Evolutionary conservation across 306 rosid species (phyloP).

Genomic region (Leucaena leucocephala): DNA sequence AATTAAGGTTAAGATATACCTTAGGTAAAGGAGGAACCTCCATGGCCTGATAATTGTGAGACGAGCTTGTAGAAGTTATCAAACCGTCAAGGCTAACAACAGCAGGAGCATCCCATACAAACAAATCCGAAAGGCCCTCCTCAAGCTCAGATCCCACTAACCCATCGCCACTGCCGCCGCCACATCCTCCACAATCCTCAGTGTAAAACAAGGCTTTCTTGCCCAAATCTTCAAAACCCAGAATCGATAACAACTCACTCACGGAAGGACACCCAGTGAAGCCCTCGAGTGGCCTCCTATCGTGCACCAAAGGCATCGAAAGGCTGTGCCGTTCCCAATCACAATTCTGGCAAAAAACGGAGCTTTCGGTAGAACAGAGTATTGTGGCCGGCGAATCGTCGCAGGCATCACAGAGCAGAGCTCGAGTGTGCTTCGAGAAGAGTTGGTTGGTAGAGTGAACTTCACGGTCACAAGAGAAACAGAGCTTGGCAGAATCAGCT

Average conservation of each 20-base stretch:
- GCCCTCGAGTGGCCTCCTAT: conserved; percentile 77
- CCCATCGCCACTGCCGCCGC: conserved; percentile 26
- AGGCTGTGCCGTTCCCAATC: conserved; percentile 70
- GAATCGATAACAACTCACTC: conserved; percentile 49
- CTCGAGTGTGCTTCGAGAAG: conserved; percentile 79
- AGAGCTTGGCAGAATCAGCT: conserved; percentile 90
- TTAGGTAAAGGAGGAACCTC: conserved; percentile 83
- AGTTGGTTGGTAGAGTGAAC: conserved; percentile 86
- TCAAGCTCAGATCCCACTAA: conserved; percentile 42
- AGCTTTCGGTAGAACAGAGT: conserved; percentile 73
- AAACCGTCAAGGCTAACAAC: conserved; percentile 70
- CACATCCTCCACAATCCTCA: conserved; percentile 27
- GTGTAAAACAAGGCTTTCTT: conserved; percentile 54
- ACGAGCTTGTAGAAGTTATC: conserved; percentile 55
- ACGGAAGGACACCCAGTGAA: conserved; percentile 74
- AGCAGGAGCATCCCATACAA: conserved; percentile 75
- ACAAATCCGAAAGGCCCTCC: conserved; percentile 46
- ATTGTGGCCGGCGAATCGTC: conserved; percentile 72
- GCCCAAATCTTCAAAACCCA: conserved; percentile 63
- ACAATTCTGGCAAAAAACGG: conserved; percentile 83
- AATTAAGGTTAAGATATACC: conserved; percentile 41
- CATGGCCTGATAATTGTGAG: conserved; percentile 67
- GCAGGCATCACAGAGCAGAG: conserved; percentile 74
- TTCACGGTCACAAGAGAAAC: conserved; percentile 79
- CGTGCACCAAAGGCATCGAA: conserved; percentile 50